A percentile compares a stretch with the other conserved stretches of the same genome.
These are phyloP conservation scores for Angomonas deanei DNA, from an alignment of 208 protist species.

Conservation along the genomic window DNA sequence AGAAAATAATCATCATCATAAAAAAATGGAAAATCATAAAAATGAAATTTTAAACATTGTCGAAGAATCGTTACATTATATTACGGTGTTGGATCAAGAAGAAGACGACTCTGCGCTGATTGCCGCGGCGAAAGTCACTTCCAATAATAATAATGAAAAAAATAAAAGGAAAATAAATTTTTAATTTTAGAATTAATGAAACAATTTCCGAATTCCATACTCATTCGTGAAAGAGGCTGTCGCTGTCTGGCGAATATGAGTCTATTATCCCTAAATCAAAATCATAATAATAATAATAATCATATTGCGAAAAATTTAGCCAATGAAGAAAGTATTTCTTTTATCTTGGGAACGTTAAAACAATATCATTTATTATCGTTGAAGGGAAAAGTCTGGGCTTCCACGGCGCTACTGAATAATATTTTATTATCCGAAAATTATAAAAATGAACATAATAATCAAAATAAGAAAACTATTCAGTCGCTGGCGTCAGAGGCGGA, in stretches of 20 bases:
- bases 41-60: not conserved
- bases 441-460: slow-evolving; percentile 12
- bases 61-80: not conserved
- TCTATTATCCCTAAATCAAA: no score
- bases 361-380: slow-evolving; percentile 31
- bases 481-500: slow-evolving; percentile 23
- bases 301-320: no score
- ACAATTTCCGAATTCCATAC: slow-evolving; percentile 34
- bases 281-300: no score
- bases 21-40: no score
- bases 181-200: slow-evolving; percentile 55
- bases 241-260: slow-evolving; percentile 83
- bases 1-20: no score
- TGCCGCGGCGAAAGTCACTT: not conserved
- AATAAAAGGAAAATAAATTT: not conserved
- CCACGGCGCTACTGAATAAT: slow-evolving; percentile 62
- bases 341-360: slow-evolving; percentile 38
- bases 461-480: not conserved
- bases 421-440: slow-evolving; percentile 54
- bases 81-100: not conserved
- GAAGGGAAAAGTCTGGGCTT: slow-evolving; percentile 49
- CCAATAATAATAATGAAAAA: not conserved
- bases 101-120: not conserved
- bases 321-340: slow-evolving; percentile 11
- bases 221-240: slow-evolving; percentile 66